These are phyloP conservation scores for Panicum miliaceum DNA, from an alignment of 176 grass and related monocot species.

Conservation along the genomic window DNA sequence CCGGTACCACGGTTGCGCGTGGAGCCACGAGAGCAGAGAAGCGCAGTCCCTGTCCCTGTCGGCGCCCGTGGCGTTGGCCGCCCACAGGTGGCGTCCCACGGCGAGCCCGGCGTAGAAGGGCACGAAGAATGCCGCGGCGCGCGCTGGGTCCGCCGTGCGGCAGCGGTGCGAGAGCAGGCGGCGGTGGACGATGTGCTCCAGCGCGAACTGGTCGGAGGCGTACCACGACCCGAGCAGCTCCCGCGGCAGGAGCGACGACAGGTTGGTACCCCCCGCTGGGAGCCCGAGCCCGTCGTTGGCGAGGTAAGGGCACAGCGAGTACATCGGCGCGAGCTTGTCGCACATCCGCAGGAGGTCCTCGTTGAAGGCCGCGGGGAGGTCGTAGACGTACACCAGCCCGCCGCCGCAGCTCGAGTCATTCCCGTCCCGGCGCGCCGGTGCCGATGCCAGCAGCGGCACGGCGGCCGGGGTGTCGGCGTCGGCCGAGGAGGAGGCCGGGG, in stretches of 20 bases:
- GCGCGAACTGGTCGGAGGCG: conserved; percentile 82
- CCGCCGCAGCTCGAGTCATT: conserved; percentile 39
- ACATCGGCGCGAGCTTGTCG: conserved; percentile 54
- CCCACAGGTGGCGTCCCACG: conserved; percentile 74
- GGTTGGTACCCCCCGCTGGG: conserved; percentile 45
- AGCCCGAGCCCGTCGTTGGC: conserved; percentile 70
- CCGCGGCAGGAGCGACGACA: conserved; percentile 52
- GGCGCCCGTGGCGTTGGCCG: conserved; percentile 49
- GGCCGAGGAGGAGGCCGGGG: not conserved
- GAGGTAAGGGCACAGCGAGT: conserved; percentile 66
- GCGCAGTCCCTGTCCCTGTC: conserved; percentile 73
- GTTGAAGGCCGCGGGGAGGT: conserved; percentile 73
- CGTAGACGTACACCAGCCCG: conserved; percentile 80
- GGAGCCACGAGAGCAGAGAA: conserved; percentile 68
- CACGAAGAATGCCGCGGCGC: conserved; percentile 75
- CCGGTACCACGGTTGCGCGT: conserved; percentile 53
- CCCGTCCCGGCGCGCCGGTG: not conserved
- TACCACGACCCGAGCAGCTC: conserved; percentile 68
- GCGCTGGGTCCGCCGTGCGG: conserved; percentile 55
- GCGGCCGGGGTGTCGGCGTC: not conserved
- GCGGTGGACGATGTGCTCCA: conserved; percentile 78
- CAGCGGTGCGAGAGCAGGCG: conserved; percentile 77
- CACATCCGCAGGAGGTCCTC: conserved; percentile 60
- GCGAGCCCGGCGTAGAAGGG: conserved; percentile 88
- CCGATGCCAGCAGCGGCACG: not conserved